A percentile compares a stretch with the other conserved stretches of the same genome.
Evolutionary conservation across 257 asterid species (phyloP).

Genomic region (Henckelia pumila): DNA sequence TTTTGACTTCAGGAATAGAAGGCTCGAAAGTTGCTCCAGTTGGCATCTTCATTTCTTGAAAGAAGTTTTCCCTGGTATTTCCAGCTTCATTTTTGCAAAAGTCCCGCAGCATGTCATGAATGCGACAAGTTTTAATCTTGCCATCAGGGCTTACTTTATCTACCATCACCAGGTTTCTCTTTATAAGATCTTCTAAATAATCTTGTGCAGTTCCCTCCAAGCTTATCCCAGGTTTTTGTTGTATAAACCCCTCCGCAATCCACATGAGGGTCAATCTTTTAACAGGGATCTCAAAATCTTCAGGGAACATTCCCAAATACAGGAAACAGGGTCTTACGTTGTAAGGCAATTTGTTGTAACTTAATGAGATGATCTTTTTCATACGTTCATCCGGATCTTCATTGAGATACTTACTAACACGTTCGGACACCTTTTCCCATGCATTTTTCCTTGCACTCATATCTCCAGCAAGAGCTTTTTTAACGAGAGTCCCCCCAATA

Average conservation of each 20-base stretch:
- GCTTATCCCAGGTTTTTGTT: background rate
- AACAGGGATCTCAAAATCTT: slow-evolving; percentile 33
- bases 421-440: slow-evolving; percentile 27
- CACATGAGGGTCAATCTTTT: slow-evolving; percentile 39
- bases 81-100: slow-evolving; percentile 40
- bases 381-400: background rate
- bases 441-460: background rate
- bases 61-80: slow-evolving; percentile 28
- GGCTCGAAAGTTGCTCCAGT: slow-evolving; percentile 12
- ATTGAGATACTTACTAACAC: background rate
- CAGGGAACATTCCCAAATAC: slow-evolving; percentile 39
- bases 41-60: slow-evolving; percentile 34
- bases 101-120: too few relatives aligned
- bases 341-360: slow-evolving; percentile 41
- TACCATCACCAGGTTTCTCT: slow-evolving; percentile 42
- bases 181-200: slow-evolving; percentile 36
- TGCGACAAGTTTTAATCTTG: slow-evolving; percentile 36
- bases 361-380: slow-evolving; percentile 31
- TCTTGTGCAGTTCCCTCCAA: slow-evolving; percentile 40
- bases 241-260: slow-evolving; percentile 55
- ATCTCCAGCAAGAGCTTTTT: background rate
- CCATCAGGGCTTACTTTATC: slow-evolving; percentile 29
- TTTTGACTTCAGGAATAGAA: slow-evolving; percentile 11
- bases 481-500: slow-evolving; percentile 31
- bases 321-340: slow-evolving; percentile 45